phyloP scores from a whole-genome alignment of 805 yeast species.

The Saccharomycopsis sp. region DNA sequence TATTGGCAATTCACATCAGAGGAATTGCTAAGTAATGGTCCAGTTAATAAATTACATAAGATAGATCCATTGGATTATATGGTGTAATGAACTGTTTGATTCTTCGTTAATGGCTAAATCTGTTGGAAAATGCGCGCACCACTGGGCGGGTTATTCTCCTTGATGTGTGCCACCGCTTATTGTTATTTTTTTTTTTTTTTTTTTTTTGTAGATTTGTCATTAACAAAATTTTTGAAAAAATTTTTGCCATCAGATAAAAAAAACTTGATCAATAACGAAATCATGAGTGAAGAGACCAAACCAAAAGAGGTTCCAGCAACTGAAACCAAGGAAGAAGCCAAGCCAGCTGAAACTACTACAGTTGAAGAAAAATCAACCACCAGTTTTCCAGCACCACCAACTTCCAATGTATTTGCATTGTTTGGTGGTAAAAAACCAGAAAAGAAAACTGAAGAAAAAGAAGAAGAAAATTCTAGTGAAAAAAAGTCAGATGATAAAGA shows the following conservation, averaged over 20 bases:
- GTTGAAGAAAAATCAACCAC: conserved; percentile 23
- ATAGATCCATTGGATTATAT: too few relatives aligned
- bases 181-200: too few relatives aligned
- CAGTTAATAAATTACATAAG: too few relatives aligned
- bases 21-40: too few relatives aligned
- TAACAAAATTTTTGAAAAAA: too few relatives aligned
- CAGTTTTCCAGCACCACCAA: conserved; percentile 51
- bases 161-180: background rate
- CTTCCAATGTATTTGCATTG: conserved; percentile 85
- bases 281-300: conserved; percentile 22
- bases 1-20: too few relatives aligned
- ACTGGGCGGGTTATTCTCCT: background rate
- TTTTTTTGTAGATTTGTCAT: too few relatives aligned
- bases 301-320: conserved; percentile 28
- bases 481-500: conserved; percentile 25
- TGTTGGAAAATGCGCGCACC: background rate
- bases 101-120: too few relatives aligned
- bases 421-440: conserved; percentile 85
- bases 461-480: conserved; percentile 28
- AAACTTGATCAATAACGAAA: background rate
- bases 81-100: too few relatives aligned
- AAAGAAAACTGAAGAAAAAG: conserved; percentile 38
- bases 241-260: background rate
- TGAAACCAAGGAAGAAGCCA: conserved; percentile 18
- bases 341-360: background rate